Evolutionary conservation across 1,139 yeast species (phyloP).

Genomic region (Hanseniaspora gamundiae): DNA sequence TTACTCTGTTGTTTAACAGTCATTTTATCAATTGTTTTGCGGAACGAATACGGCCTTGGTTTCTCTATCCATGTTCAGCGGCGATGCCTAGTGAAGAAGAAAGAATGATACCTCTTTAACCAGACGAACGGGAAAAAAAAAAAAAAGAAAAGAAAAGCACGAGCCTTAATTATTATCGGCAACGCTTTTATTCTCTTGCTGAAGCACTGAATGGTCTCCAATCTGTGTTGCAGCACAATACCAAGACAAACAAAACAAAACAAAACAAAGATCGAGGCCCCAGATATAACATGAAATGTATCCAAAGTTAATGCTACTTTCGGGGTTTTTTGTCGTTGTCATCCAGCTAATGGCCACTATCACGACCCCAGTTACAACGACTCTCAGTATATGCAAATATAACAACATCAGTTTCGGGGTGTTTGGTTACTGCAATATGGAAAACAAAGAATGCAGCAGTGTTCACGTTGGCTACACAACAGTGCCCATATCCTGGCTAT

Average conservation of each 20-base stretch:
- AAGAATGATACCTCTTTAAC: too few relatives aligned
- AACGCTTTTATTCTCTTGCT: too few relatives aligned
- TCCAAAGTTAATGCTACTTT: background rate
- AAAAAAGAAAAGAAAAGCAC: background rate
- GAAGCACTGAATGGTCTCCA: too few relatives aligned
- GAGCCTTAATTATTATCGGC: too few relatives aligned
- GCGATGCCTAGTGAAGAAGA: too few relatives aligned
- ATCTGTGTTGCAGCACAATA: too few relatives aligned
- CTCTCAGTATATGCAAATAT: slow-evolving; percentile 36
- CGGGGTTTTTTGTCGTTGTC: slow-evolving; percentile 8
- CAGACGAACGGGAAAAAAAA: background rate
- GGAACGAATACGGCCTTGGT: too few relatives aligned
- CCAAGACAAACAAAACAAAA: too few relatives aligned
- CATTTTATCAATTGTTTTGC: background rate
- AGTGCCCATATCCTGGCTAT: background rate
- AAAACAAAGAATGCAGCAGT: slow-evolving; percentile 31
- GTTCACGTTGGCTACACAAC: slow-evolving; percentile 36
- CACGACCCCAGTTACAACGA: slow-evolving; percentile 44
- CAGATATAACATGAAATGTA: background rate
- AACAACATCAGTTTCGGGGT: slow-evolving; percentile 59
- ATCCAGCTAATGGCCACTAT: slow-evolving; percentile 17
- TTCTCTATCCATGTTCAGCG: too few relatives aligned
- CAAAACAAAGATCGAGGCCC: background rate
- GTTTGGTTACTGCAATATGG: slow-evolving; percentile 58
- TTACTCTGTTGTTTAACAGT: background rate